Conservation (phyloP, 352 stramenopile genomes). For the Albugo laibachii region DNA sequence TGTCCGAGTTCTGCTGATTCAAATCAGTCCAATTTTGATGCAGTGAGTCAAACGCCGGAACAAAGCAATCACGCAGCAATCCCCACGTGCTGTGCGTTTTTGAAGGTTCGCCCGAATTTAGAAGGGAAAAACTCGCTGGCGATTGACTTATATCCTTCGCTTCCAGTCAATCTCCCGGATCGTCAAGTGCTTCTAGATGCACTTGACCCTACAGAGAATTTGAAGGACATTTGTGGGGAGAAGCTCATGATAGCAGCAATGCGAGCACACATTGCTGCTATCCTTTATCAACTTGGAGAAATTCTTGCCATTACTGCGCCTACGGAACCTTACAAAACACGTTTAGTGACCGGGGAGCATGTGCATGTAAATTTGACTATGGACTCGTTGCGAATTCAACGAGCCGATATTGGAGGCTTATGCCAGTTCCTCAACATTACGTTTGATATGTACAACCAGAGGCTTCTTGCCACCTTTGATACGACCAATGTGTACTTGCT, state of each 20-base stretch:
- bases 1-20: conserved; percentile 28
- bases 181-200: conserved; percentile 19
- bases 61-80: neutral
- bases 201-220: conserved; percentile 47
- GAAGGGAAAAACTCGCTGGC: conserved; percentile 48
- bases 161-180: conserved; percentile 37
- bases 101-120: conserved; percentile 17
- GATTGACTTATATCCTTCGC: conserved; percentile 31
- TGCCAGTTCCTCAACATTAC: conserved; percentile 60
- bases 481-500: conserved; percentile 41
- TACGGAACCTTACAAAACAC: conserved; percentile 17
- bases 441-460: conserved; percentile 35
- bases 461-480: conserved; percentile 30
- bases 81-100: too few relatives aligned
- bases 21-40: too few relatives aligned
- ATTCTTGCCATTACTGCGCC: conserved; percentile 49
- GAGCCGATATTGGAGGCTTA: conserved; percentile 53
- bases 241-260: conserved; percentile 56
- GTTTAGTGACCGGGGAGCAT: conserved; percentile 42
- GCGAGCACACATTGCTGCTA: conserved; percentile 45
- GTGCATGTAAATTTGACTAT: conserved; percentile 36
- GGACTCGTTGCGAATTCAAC: conserved; percentile 36
- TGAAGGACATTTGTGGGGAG: conserved; percentile 56
- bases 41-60: neutral
- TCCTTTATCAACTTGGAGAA: conserved; percentile 48